Percentiles rank a stretch among this genome's conserved stretches.
Conservation (phyloP, 768 basidiomycete species). For the Termitomyces sp. region DNA sequence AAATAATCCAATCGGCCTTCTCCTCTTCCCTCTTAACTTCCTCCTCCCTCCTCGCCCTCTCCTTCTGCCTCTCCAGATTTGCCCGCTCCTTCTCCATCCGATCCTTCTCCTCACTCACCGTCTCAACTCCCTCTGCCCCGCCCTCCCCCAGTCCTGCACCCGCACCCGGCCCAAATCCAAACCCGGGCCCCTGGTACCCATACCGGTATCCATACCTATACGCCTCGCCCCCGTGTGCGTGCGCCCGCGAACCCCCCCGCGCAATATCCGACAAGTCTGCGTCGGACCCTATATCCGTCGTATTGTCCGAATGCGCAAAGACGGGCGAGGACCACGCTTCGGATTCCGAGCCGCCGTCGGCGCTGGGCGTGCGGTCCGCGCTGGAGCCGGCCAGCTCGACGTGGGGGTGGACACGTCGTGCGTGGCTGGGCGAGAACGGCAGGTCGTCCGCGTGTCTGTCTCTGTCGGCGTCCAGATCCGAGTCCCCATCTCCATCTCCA, state of each 20-base stretch:
- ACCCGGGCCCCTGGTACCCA: conserved; percentile 18
- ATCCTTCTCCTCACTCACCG: conserved; percentile 8
- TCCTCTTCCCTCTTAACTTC: conserved; percentile 19
- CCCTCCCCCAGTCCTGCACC: neutral
- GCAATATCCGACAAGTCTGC: conserved; percentile 5
- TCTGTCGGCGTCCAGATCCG: neutral
- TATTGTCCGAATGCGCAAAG: conserved; percentile 29
- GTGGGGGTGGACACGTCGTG: neutral
- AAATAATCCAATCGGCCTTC: conserved; percentile 43
- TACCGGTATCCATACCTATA: conserved; percentile 18
- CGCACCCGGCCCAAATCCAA: too few species aligned
- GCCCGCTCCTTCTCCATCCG: conserved; percentile 10
- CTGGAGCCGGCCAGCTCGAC: neutral
- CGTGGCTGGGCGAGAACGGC: neutral
- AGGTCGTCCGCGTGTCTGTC: neutral
- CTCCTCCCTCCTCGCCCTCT: conserved; percentile 13
- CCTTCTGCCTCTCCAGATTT: conserved; percentile 13
- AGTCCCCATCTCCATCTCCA: neutral
- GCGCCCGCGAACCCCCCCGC: neutral
- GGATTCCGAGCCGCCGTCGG: conserved; percentile 6
- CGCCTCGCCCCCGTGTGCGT: conserved; percentile 7
- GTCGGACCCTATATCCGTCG: conserved; percentile 5
- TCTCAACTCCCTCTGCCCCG: conserved; percentile 1
- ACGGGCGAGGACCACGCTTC: conserved; percentile 33
- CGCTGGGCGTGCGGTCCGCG: too few species aligned